phyloP scores from a whole-genome alignment of 1,284 basidiomycete species.

The Ustilago bromivora region DNA sequence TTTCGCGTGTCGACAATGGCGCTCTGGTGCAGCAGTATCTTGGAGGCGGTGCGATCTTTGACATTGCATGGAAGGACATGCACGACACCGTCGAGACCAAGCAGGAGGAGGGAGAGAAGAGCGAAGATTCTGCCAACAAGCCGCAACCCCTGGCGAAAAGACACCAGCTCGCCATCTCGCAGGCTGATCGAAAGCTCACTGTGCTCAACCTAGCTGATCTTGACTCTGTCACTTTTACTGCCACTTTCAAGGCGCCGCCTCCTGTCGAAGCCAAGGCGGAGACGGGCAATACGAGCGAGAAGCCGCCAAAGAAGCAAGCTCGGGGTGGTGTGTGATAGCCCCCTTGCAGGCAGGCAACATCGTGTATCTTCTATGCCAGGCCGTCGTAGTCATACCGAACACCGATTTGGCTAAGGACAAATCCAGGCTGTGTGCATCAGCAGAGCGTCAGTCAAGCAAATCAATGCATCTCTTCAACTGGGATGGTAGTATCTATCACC shows the following conservation, averaged over 20 bases:
- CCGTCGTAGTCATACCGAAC: too few species aligned
- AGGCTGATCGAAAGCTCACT: conserved; percentile 60
- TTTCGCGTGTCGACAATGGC: conserved; percentile 58
- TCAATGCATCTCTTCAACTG: background rate
- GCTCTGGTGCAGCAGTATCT: conserved; percentile 53
- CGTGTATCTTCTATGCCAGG: too few species aligned
- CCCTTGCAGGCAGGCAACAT: background rate
- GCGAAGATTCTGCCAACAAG: conserved; percentile 16
- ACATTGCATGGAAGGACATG: conserved; percentile 52
- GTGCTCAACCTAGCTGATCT: conserved; percentile 58
- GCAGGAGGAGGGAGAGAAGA: conserved; percentile 37
- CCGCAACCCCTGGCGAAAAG: conserved; percentile 22
- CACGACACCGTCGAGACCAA: conserved; percentile 39
- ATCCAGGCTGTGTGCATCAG: too few species aligned
- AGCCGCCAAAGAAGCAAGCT: conserved; percentile 43
- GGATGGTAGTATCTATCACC: background rate
- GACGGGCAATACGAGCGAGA: conserved; percentile 23
- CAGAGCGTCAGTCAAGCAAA: background rate
- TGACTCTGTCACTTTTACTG: conserved; percentile 31
- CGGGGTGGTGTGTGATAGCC: conserved; percentile 29
- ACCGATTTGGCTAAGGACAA: too few species aligned
- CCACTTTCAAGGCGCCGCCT: conserved; percentile 28
- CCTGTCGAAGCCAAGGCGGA: conserved; percentile 28
- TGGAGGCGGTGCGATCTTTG: conserved; percentile 55
- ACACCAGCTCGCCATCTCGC: conserved; percentile 63